Evolutionary conservation across 257 asterid species (phyloP).

Genomic region (Nicotiana undulata): DNA sequence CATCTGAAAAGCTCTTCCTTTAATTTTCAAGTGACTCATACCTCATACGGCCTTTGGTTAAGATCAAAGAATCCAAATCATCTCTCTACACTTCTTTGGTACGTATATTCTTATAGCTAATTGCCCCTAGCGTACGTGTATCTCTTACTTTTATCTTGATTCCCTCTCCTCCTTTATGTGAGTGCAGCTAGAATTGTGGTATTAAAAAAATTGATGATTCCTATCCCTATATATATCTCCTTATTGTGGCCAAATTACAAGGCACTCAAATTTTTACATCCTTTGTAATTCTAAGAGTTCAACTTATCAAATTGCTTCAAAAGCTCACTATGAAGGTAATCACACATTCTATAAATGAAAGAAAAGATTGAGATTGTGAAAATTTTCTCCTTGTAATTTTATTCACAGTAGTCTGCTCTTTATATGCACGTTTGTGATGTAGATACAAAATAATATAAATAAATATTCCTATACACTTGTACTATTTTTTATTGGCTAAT

Average conservation of each 20-base stretch:
- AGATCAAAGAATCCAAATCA: background rate
- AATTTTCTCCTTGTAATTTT: too few species aligned
- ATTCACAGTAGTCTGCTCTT: too few species aligned
- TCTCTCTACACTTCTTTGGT: too few species aligned
- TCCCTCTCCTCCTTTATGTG: background rate
- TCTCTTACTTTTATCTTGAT: background rate
- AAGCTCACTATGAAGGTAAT: background rate
- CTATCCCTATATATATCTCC: background rate
- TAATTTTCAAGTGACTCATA: too few species aligned
- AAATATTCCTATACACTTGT: too few species aligned
- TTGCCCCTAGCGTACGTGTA: background rate
- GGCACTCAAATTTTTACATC: background rate
- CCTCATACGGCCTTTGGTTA: too few species aligned
- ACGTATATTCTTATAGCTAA: background rate
- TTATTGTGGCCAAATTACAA: background rate
- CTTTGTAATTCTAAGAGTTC: background rate
- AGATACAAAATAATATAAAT: too few species aligned
- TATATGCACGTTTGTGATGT: too few species aligned
- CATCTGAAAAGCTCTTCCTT: background rate
- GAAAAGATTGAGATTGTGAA: too few species aligned
- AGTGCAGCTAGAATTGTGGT: background rate
- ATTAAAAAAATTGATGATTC: too few species aligned
- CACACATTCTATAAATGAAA: background rate
- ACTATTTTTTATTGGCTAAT: too few species aligned
- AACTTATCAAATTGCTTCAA: background rate